A percentile compares a stretch with the other conserved stretches of the same genome.
Conservation (phyloP, 352 stramenopile species). For the Phytopythium boreale region DNA sequence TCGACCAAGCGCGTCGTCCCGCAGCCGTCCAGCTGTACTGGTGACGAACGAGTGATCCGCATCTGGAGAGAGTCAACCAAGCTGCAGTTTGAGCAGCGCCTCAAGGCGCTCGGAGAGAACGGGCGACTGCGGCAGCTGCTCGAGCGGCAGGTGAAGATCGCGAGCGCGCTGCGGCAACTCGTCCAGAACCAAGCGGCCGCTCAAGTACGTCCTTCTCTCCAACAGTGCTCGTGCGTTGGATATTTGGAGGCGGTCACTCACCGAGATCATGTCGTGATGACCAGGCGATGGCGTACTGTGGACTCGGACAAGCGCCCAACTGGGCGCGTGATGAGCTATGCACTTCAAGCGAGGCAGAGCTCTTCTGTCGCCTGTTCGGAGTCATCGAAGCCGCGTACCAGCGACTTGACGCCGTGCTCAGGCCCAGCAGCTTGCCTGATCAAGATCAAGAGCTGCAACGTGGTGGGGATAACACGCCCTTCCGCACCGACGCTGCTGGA, state of each 20-base stretch:
- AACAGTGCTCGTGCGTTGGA: neutral
- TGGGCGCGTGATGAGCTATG: neutral
- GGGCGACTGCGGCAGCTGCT: neutral
- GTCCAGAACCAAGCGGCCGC: neutral
- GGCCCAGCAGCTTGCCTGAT: neutral
- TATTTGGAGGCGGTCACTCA: neutral
- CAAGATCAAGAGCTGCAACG: neutral
- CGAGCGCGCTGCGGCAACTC: neutral
- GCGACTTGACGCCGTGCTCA: neutral
- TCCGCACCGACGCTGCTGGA: neutral
- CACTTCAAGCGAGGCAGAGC: neutral
- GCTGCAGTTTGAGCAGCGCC: neutral
- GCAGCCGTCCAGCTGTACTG: neutral
- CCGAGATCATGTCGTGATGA: no score
- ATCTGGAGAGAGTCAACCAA: neutral
- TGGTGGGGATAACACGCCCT: neutral
- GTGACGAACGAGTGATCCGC: neutral
- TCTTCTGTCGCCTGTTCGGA: neutral
- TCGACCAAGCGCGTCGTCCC: neutral
- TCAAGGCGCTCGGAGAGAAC: neutral
- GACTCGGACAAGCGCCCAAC: neutral
- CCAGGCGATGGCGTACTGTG: neutral
- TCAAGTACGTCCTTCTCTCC: neutral
- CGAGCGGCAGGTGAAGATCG: neutral
- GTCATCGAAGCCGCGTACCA: neutral